Evolutionary conservation across 2,329 filamentous ascomycete species (phyloP).

Genomic region (Arthroderma sp.): DNA sequence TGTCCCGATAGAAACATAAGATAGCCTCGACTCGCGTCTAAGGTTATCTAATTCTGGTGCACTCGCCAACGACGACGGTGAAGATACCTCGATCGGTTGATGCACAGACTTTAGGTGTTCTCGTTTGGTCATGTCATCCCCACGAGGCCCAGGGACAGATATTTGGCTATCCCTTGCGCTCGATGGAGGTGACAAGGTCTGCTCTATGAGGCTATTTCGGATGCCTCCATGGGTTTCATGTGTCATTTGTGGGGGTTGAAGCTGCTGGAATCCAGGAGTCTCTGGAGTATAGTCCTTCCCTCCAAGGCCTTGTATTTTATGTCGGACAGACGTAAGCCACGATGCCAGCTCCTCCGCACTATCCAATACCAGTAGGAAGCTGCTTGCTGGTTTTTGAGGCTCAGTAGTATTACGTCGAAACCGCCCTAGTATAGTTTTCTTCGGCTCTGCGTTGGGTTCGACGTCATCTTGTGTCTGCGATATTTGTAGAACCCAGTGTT

Average conservation of each 20-base stretch:
- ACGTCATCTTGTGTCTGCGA: slow-evolving; percentile 27
- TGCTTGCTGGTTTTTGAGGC: slow-evolving; percentile 25
- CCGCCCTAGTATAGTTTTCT: slow-evolving; percentile 29
- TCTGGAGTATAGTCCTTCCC: slow-evolving; percentile 35
- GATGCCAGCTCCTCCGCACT: slow-evolving; percentile 34
- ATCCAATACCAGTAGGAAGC: slow-evolving; percentile 35
- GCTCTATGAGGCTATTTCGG: neutral
- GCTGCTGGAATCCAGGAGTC: slow-evolving; percentile 12
- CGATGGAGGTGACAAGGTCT: neutral
- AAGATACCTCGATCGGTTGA: slow-evolving; percentile 15
- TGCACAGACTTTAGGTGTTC: slow-evolving; percentile 16
- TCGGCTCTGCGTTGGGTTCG: slow-evolving; percentile 19
- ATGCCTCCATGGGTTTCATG: neutral
- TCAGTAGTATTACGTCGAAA: slow-evolving; percentile 26
- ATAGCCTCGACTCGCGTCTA: slow-evolving; percentile 16
- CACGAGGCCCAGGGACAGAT: neutral
- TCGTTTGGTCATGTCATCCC: slow-evolving; percentile 10
- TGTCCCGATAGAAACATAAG: slow-evolving; percentile 16
- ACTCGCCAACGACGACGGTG: slow-evolving; percentile 16
- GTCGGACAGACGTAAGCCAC: slow-evolving; percentile 36
- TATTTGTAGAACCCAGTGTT: slow-evolving; percentile 38
- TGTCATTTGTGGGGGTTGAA: slow-evolving; percentile 1
- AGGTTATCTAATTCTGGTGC: slow-evolving; percentile 16
- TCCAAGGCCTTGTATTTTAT: slow-evolving; percentile 36
- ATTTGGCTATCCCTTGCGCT: neutral